A percentile compares a stretch with the other conserved stretches of the same genome.
phyloP scores from a whole-genome alignment of 352 stramenopile genomes.

The Pythium grandisporangium region DNA sequence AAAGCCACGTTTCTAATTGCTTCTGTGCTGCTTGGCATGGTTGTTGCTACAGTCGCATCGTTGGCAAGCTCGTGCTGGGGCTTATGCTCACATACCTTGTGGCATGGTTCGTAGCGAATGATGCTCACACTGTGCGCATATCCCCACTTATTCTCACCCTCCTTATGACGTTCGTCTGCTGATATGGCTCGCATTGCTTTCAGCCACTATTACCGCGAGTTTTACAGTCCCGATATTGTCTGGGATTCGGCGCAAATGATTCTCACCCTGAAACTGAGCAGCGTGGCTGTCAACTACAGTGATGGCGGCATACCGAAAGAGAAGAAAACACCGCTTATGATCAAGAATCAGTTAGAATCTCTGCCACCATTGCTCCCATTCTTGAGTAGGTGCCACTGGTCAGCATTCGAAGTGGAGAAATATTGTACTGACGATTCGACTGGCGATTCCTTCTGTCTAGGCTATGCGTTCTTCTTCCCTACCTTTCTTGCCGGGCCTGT shows the following conservation, averaged over 20 bases:
- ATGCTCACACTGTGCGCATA: neutral
- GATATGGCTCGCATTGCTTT: neutral
- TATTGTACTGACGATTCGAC: neutral
- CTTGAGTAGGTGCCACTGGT: slow-evolving; percentile 37
- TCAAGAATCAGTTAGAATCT: slow-evolving; percentile 64
- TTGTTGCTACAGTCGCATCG: slow-evolving; percentile 36
- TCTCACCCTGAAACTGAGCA: slow-evolving; percentile 75
- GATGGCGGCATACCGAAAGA: slow-evolving; percentile 59
- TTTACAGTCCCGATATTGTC: slow-evolving; percentile 67
- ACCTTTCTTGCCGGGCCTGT: slow-evolving; percentile 73
- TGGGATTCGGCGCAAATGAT: slow-evolving; percentile 86
- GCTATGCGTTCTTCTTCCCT: slow-evolving; percentile 85
- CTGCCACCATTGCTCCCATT: slow-evolving; percentile 59
- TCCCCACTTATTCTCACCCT: too few species aligned
- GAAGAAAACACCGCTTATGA: slow-evolving; percentile 61
- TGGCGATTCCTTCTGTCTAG: slow-evolving; percentile 12
- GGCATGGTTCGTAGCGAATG: slow-evolving; percentile 39
- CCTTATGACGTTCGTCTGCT: too few species aligned
- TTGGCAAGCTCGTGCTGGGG: slow-evolving; percentile 55
- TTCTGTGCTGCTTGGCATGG: neutral
- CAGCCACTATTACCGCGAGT: slow-evolving; percentile 83
- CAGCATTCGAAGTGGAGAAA: neutral
- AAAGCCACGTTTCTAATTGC: neutral
- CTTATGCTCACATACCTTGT: slow-evolving; percentile 62
- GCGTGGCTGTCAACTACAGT: slow-evolving; percentile 75